These are phyloP conservation scores for Pseudotulostoma volvatum DNA, from an alignment of 495 filamentous ascomycete species.

Conservation along the genomic window DNA sequence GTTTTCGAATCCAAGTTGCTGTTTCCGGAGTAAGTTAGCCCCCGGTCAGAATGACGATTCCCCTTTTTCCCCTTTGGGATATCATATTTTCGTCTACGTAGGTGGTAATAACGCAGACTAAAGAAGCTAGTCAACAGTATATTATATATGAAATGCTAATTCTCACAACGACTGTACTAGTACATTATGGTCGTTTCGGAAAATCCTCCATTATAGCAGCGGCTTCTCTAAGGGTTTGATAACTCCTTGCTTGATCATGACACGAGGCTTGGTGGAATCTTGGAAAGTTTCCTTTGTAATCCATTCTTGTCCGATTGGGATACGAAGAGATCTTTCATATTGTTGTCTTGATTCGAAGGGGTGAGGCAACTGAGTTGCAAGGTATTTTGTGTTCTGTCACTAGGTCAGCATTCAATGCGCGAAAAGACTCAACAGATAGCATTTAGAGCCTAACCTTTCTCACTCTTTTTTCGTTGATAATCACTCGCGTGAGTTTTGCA, in stretches of 20 bases:
- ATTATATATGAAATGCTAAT: no score
- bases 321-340: constrained; percentile 74
- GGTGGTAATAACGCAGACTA: no score
- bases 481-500: constrained; percentile 61
- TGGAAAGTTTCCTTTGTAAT: constrained; percentile 87
- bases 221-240: constrained; percentile 80
- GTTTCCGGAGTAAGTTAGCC: no score
- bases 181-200: no score
- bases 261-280: constrained; percentile 71
- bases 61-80: no score
- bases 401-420: constrained; percentile 18
- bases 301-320: constrained; percentile 91
- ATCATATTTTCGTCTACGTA: no score
- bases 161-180: no score
- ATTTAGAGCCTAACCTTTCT: constrained; percentile 52
- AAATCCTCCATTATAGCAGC: constrained; percentile 33
- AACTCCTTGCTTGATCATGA: constrained; percentile 84
- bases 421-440: not conserved
- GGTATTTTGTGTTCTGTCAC: constrained; percentile 64
- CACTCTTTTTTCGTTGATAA: constrained; percentile 80
- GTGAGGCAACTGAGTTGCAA: constrained; percentile 67
- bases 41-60: no score
- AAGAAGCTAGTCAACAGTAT: no score
- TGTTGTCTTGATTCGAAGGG: constrained; percentile 73
- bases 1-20: no score